Conservation (phyloP, 495 filamentous ascomycete species). For the Aspergillus panamensis region DNA sequence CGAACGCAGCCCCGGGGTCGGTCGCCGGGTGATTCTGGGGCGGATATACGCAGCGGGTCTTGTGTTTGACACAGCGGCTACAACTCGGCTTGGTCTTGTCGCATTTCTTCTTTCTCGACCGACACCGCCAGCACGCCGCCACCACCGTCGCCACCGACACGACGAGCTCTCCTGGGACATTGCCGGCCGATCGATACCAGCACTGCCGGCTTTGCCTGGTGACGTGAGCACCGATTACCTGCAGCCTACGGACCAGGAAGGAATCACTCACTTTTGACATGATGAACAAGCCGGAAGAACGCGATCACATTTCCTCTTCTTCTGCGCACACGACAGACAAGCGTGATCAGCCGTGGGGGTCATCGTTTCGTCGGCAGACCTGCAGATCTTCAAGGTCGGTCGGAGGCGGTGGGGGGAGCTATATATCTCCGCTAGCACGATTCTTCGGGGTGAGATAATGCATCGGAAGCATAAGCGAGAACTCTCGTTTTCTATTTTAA, state of each 20-base stretch:
- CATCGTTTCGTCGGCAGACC: no score
- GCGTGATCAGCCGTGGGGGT: not conserved
- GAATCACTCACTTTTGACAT: not conserved
- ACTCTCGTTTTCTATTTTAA: no score
- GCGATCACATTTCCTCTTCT: constrained; percentile 3
- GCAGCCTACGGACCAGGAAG: not conserved
- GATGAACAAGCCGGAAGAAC: not conserved
- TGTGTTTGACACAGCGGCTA: not conserved
- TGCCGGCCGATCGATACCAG: not conserved
- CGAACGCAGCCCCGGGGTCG: not conserved
- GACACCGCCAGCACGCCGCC: not conserved
- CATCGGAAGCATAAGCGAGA: no score
- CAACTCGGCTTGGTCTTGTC: not conserved
- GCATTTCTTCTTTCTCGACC: constrained; percentile 1
- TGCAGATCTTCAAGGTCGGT: no score
- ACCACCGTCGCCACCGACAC: not conserved
- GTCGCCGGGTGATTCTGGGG: not conserved
- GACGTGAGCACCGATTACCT: not conserved
- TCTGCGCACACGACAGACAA: constrained; percentile 3
- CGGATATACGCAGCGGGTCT: not conserved
- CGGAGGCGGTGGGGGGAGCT: no score
- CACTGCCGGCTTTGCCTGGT: not conserved
- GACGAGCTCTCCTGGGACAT: not conserved
- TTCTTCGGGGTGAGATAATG: no score
- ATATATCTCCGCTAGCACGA: no score